These are phyloP conservation scores for Laguncularia racemosa DNA, from an alignment of 345 rosid species.

Conservation along the genomic window DNA sequence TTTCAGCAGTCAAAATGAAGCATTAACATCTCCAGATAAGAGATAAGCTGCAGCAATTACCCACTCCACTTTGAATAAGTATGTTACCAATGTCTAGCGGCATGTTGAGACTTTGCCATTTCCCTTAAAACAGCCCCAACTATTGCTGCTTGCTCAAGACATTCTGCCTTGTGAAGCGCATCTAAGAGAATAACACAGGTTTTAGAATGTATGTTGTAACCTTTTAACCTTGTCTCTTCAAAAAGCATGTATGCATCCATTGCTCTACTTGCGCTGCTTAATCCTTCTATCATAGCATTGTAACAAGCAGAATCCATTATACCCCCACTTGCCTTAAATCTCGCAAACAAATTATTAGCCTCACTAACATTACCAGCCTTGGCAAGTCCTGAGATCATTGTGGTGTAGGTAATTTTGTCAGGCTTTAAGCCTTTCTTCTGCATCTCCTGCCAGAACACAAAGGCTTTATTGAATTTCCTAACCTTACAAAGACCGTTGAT, in stretches of 20 bases:
- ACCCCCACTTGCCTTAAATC: conserved; percentile 60
- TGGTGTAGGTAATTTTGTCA: conserved; percentile 59
- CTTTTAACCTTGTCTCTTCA: conserved; percentile 75
- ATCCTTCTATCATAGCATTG: conserved; percentile 79
- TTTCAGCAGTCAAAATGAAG: no score
- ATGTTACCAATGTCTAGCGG: conserved; percentile 63
- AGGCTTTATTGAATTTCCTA: conserved; percentile 91
- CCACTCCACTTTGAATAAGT: no score
- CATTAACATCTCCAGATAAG: no score
- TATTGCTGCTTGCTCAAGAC: conserved; percentile 90
- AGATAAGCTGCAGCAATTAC: no score
- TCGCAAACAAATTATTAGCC: conserved; percentile 61
- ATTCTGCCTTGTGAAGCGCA: conserved; percentile 76
- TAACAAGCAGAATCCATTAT: conserved; percentile 68
- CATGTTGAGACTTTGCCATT: conserved; percentile 82
- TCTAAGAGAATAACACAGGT: conserved; percentile 83
- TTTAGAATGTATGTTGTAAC: conserved; percentile 55
- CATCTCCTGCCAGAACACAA: conserved; percentile 99
- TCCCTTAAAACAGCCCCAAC: conserved; percentile 90
- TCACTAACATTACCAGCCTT: conserved; percentile 79
- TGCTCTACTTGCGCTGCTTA: conserved; percentile 71
- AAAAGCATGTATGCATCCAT: conserved; percentile 65
- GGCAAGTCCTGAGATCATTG: conserved; percentile 82
- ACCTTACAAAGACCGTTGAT: conserved; percentile 83
- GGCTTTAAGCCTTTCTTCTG: conserved; percentile 72